Evolutionary conservation across 805 yeast species (phyloP), one percentile per base, ranked within the genome.

Genomic region (Ogataea pini): DNA sequence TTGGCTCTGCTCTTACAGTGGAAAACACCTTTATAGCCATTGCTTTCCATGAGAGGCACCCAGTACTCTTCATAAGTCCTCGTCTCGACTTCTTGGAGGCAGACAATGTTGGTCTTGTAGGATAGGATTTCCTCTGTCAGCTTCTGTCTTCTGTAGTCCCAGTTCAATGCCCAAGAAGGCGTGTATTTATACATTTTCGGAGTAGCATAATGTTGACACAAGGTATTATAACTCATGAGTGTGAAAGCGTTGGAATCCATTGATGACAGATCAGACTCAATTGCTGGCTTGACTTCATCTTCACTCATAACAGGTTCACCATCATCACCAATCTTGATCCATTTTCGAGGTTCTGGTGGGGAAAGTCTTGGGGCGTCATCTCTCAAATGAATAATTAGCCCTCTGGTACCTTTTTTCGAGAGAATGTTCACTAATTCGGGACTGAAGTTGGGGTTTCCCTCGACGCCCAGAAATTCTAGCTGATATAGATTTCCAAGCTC

Each of bases 131-230:
- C 96, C 52, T 85, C 81, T 48, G 83, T 81, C 54, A 94, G 75
- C 34, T 80, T 73, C 51, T 86, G 84, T 61, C 86, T 80, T 68
- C 99, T 85, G 69, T 85, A 90, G 10, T 86, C 86, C 98, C 98
- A 92, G 45, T 83, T 81, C 53, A 94, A 77, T 2, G 98, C 99
- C 98, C 99, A 94, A 1, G 96, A 82, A 18, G 98, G 98, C 1
- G 98, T 90, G 64, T 88, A 92, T 60, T 87, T 92, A 68, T 89
- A 94, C 85, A 92, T 77, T 64, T 83, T 86, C 17, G 94, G 79
- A 3, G 97, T 89, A 2, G 98, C 97, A 71, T 92, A 92, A 65
- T 87, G 94, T 65, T 92, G 98, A 68, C 99, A 94, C 64, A 94
- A 74, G 2, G 95, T 89, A 70, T 94, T 94, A 72, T 90, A 92